phyloP scores from a whole-genome alignment of 192 early-diverging fungal species.

The Coemansia sp. region DNA sequence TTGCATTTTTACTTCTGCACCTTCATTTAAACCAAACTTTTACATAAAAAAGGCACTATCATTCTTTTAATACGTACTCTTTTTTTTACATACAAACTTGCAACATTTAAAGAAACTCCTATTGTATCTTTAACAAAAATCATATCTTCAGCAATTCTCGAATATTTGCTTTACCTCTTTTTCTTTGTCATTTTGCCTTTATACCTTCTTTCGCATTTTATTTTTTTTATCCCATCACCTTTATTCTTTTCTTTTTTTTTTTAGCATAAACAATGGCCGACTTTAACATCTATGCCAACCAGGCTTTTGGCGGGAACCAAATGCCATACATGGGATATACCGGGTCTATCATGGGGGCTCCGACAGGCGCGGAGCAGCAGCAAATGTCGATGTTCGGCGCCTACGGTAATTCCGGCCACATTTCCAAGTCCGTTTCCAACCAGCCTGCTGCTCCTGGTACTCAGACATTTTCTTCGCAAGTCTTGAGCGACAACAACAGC shows the following conservation, averaged over 20 bases:
- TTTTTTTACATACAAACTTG: not conserved
- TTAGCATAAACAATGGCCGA: constrained; percentile 16
- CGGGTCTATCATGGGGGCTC: constrained; percentile 13
- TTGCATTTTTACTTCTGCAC: constrained; percentile 1
- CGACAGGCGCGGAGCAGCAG: constrained; percentile 14
- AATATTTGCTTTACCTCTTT: too few relatives aligned
- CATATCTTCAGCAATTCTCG: not conserved
- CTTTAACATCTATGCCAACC: constrained; percentile 34
- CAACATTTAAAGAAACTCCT: too few relatives aligned
- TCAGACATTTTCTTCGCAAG: constrained; percentile 19
- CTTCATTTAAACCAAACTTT: not conserved
- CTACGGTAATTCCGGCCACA: constrained; percentile 18
- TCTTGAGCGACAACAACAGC: constrained; percentile 32
- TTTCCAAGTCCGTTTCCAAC: not conserved
- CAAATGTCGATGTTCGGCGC: constrained; percentile 20
- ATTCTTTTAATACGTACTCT: not conserved
- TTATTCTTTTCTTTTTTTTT: not conserved
- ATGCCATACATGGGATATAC: constrained; percentile 23
- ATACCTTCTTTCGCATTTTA: not conserved
- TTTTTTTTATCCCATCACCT: not conserved
- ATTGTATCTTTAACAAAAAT: too few relatives aligned
- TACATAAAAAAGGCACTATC: not conserved
- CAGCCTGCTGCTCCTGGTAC: constrained; percentile 14
- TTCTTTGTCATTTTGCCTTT: not conserved
- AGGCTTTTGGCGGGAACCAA: constrained; percentile 19